These are phyloP conservation scores for Didymellaceae sp. DNA, from an alignment of 2,329 filamentous ascomycete genomes.

Conservation along the genomic window DNA sequence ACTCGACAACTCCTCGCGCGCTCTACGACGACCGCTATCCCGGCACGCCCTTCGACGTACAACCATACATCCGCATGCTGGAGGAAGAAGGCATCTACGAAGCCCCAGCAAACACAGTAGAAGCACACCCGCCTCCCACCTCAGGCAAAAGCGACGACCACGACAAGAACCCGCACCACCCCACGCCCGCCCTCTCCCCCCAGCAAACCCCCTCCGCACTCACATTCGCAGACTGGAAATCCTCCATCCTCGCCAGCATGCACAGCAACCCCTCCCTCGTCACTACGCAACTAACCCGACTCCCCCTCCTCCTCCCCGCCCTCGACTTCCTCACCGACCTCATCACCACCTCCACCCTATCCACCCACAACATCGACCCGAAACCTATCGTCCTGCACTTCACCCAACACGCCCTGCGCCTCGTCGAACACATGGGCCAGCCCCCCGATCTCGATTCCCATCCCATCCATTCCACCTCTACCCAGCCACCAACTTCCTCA, in stretches of 20 bases:
- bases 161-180: neutral
- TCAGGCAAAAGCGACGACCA: neutral
- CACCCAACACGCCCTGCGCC: constrained; percentile 48
- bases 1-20: constrained; percentile 20
- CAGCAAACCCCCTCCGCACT: neutral
- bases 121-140: too few species aligned
- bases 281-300: constrained; percentile 39
- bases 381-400: constrained; percentile 42
- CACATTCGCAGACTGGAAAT: neutral
- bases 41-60: constrained; percentile 32
- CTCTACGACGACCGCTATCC: constrained; percentile 25
- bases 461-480: neutral
- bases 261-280: constrained; percentile 30
- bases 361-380: constrained; percentile 35
- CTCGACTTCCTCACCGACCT: constrained; percentile 50
- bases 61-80: constrained; percentile 43
- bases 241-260: constrained; percentile 9
- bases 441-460: constrained; percentile 11
- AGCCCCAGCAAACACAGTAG: too few species aligned
- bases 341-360: constrained; percentile 36
- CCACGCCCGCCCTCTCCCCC: neutral
- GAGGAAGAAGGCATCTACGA: constrained; percentile 49
- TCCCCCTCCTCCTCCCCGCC: constrained; percentile 46
- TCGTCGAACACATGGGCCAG: constrained; percentile 41
- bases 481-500: neutral